These are phyloP conservation scores for Debaryomyces maramus DNA, from an alignment of 805 yeast species.

Conservation along the genomic window DNA sequence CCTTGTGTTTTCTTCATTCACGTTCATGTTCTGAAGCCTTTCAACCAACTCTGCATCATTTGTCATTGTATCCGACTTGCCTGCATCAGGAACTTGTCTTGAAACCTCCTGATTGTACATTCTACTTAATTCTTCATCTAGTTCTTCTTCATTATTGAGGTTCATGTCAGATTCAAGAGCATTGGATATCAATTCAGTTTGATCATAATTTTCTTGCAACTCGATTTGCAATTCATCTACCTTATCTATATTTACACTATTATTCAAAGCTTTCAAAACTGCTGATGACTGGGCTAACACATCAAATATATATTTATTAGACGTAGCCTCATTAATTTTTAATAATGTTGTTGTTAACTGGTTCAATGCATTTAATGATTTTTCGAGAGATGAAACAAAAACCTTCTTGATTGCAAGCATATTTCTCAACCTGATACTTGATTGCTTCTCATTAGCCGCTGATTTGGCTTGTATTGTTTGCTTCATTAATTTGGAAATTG, in stretches of 20 bases:
- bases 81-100: constrained; percentile 3
- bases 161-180: constrained; percentile 16
- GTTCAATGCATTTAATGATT: constrained; percentile 13
- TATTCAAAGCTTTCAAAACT: constrained; percentile 29
- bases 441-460: constrained; percentile 7
- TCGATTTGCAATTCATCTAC: constrained; percentile 27
- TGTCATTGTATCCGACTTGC: background rate
- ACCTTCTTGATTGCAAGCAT: constrained; percentile 17
- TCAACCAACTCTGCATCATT: constrained; percentile 11
- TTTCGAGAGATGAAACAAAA: constrained; percentile 17
- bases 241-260: constrained; percentile 24
- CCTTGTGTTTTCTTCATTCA: constrained; percentile 7
- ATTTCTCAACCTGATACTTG: constrained; percentile 17
- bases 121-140: constrained; percentile 16
- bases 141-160: constrained; percentile 25
- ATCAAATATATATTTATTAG: constrained; percentile 24
- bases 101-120: constrained; percentile 2
- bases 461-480: constrained; percentile 8
- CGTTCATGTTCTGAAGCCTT: constrained; percentile 13
- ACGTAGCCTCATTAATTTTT: constrained; percentile 37
- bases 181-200: constrained; percentile 27
- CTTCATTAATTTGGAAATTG: constrained; percentile 17
- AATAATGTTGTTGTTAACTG: constrained; percentile 25
- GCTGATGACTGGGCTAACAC: constrained; percentile 27
- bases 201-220: constrained; percentile 29